Evolutionary conservation across 306 rosid species (phyloP), one percentile per base, ranked within the genome.

Genomic region (Castanea crenata): DNA sequence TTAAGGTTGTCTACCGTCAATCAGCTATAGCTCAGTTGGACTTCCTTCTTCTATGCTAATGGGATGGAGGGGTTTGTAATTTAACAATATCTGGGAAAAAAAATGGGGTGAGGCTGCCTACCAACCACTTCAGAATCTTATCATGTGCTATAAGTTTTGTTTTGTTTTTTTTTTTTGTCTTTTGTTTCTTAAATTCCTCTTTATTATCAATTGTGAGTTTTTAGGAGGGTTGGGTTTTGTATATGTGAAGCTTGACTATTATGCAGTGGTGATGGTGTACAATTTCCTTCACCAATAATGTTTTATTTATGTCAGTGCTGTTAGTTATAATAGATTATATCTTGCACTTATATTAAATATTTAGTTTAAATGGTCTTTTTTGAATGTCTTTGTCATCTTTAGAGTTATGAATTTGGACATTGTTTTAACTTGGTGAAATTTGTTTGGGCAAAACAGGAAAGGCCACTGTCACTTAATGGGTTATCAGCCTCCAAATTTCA

Each of bases 381-480:
- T 41, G 35, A 59, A 56, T 79, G 65, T 70, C 69, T 78, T 72
- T 64, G 29, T 29, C 15, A 25, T 41, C 68, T 55, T 4, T 51
- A 25, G 55, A 51, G 31, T 14, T 44, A 65, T 73, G 61, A 34
- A 54, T 71, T 23, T 75, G 75, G 77, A 63, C 80, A 56, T 68
- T 31, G 59, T 80, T 77, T 59, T 82, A 78, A 85, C 71, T 72
- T 71, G 73, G 61, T 81, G 52, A 78, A 78, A 44, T 78, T 81
- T 88, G 58, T 64, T 86, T 79, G 84, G 85, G 79, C 82, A 77
- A 76, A 55, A 81, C 97, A 95, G 99, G 99, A 91, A 87, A 79
- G 55, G 74, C 70, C 86, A 89, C 72, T 92, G 99, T 90, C 89
- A 92, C 78, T 71, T 89, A 13, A 77, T 95, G 84, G 99, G 99